Conservation (phyloP, 2,329 filamentous ascomycete species). For the Cladosporium oxysporum region DNA sequence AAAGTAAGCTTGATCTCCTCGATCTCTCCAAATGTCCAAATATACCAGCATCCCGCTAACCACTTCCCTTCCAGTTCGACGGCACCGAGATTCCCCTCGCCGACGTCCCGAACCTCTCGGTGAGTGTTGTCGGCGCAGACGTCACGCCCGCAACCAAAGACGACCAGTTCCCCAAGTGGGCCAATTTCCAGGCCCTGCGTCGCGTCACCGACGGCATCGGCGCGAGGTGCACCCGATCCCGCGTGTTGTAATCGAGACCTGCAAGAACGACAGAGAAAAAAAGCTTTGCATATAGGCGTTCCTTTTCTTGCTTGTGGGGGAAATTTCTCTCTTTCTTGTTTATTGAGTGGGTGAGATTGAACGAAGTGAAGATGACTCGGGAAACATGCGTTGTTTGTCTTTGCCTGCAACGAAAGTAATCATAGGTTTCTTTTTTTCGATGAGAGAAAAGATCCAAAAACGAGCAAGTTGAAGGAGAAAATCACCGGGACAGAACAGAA, state of each 20-base stretch:
- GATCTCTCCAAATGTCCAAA: neutral
- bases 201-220: constrained; percentile 17
- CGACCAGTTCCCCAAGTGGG: constrained; percentile 42
- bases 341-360: neutral
- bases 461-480: neutral
- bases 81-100: constrained; percentile 37
- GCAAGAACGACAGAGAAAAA: neutral
- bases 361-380: neutral
- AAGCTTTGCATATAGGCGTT: constrained; percentile 16
- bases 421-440: neutral
- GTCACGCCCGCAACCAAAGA: constrained; percentile 40
- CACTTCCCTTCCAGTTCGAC: constrained; percentile 36
- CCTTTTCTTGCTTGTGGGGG: neutral
- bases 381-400: neutral
- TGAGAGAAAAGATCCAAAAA: neutral
- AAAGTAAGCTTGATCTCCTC: constrained; percentile 29
- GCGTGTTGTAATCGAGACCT: neutral
- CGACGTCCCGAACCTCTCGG: constrained; percentile 40
- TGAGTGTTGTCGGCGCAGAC: constrained; percentile 43
- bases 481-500: neutral
- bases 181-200: constrained; percentile 29
- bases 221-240: constrained; percentile 6
- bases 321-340: neutral
- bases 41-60: neutral
- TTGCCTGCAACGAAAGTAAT: neutral